These are phyloP conservation scores for Coelastrella sp. DNA, from an alignment of 139 green algal species.

Conservation along the genomic window DNA sequence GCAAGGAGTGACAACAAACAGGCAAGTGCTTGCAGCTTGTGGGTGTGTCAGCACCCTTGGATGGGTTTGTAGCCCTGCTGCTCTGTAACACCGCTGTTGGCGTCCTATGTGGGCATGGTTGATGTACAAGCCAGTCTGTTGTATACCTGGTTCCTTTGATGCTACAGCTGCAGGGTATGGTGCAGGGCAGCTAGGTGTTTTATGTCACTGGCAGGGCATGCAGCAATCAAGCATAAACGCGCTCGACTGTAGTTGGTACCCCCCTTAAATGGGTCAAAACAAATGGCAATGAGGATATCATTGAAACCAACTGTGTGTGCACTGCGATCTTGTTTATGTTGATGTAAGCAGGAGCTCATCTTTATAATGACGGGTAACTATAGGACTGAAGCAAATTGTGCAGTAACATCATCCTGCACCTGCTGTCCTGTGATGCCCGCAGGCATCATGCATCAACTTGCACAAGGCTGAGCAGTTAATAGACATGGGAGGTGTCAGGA, in stretches of 20 bases:
- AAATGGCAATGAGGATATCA: too few relatives aligned
- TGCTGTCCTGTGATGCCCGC: neutral
- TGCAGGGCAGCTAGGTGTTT: neutral
- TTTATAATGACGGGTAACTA: neutral
- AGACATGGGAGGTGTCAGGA: slow-evolving; percentile 65
- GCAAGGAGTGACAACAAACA: neutral
- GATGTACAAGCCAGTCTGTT: slow-evolving; percentile 2
- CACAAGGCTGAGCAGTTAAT: neutral
- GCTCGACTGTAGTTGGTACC: too few relatives aligned
- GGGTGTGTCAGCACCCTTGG: neutral
- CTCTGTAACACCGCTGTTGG: neutral
- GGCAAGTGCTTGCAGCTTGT: slow-evolving; percentile 19
- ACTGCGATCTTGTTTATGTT: too few relatives aligned
- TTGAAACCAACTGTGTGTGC: too few relatives aligned
- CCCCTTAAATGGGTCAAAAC: too few relatives aligned
- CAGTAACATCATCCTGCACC: neutral
- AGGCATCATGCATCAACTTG: neutral
- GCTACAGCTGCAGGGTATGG: neutral
- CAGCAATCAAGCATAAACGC: too few relatives aligned
- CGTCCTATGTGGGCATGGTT: neutral
- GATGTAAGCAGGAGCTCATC: neutral
- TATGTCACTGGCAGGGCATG: too few relatives aligned
- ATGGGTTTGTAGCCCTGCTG: neutral
- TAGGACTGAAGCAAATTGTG: neutral
- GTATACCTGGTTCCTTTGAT: neutral